phyloP scores from a whole-genome alignment of 1,139 yeast species.

The Sugiyamaella grinbergsii region DNA sequence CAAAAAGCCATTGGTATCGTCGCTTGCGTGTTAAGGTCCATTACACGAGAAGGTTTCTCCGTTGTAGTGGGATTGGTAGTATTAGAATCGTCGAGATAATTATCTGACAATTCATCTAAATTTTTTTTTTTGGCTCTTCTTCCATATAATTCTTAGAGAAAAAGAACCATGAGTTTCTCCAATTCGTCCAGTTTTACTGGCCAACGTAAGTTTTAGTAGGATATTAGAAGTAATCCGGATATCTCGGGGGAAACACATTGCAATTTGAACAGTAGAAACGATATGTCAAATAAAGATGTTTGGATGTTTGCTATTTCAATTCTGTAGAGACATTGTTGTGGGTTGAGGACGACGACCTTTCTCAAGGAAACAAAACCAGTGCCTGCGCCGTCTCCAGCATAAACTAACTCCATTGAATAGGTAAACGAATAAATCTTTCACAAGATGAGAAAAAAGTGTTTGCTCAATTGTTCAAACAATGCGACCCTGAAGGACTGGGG shows the following conservation, averaged over 20 bases:
- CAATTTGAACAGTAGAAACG: too few relatives aligned
- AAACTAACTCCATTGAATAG: not conserved
- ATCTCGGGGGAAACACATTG: conserved; percentile 11
- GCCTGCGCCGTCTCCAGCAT: too few relatives aligned
- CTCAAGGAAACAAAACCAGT: too few relatives aligned
- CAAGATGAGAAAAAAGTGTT: conserved; percentile 76
- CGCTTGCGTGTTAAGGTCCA: not conserved
- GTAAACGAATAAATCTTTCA: conserved; percentile 49
- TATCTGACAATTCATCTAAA: too few relatives aligned
- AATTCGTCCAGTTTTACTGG: conserved; percentile 18
- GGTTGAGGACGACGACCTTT: too few relatives aligned
- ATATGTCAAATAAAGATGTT: not conserved
- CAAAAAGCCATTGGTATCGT: too few relatives aligned
- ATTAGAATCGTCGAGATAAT: too few relatives aligned
- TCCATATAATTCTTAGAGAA: too few relatives aligned
- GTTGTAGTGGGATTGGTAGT: too few relatives aligned
- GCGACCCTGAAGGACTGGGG: conserved; percentile 80
- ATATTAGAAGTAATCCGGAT: conserved; percentile 1
- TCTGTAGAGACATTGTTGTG: too few relatives aligned
- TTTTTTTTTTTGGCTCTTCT: too few relatives aligned
- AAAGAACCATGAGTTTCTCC: conserved; percentile 2
- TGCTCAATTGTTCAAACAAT: conserved; percentile 70
- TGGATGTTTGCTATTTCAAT: not conserved
- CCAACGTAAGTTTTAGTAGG: conserved; percentile 12
- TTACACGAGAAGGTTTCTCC: not conserved